Conservation (phyloP, 305 asterid genomes). For the Solanum hybrid region DNA sequence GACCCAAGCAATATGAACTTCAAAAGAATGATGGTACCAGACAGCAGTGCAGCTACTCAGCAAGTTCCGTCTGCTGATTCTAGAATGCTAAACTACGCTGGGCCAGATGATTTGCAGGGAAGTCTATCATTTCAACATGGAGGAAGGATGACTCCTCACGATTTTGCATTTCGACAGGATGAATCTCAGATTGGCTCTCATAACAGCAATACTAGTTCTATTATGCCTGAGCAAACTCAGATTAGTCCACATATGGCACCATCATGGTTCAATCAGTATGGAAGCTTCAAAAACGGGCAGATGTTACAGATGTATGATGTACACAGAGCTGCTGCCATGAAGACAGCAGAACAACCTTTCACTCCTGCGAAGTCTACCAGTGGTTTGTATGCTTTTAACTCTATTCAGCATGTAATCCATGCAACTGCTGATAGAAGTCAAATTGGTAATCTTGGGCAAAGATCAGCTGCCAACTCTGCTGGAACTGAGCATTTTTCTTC, state of each 20-base stretch:
- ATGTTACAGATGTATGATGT: constrained; percentile 10
- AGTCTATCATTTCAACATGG: constrained; percentile 29
- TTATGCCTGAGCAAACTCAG: constrained; percentile 21
- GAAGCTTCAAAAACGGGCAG: constrained; percentile 18
- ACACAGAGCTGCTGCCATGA: constrained; percentile 4
- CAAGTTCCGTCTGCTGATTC: constrained; percentile 40
- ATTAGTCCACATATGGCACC: constrained; percentile 23
- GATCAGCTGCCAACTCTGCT: background rate
- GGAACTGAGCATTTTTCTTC: constrained; percentile 7
- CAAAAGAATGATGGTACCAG: constrained; percentile 46
- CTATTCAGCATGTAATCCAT: constrained; percentile 5
- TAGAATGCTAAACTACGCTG: constrained; percentile 26
- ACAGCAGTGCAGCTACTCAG: constrained; percentile 25
- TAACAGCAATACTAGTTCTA: constrained; percentile 15
- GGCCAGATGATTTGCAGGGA: constrained; percentile 27
- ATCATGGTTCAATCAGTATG: constrained; percentile 18
- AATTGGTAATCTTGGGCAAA: background rate
- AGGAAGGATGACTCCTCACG: constrained; percentile 28
- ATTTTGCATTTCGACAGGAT: constrained; percentile 22
- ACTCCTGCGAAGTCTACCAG: constrained; percentile 1
- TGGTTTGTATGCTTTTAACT: constrained; percentile 4
- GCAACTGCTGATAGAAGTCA: constrained; percentile 12
- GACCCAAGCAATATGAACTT: constrained; percentile 51
- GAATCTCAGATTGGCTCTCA: constrained; percentile 26
- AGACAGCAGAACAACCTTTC: constrained; percentile 9